phyloP scores from a whole-genome alignment of 2,329 filamentous ascomycete genomes.

The Exophiala alcalophila region DNA sequence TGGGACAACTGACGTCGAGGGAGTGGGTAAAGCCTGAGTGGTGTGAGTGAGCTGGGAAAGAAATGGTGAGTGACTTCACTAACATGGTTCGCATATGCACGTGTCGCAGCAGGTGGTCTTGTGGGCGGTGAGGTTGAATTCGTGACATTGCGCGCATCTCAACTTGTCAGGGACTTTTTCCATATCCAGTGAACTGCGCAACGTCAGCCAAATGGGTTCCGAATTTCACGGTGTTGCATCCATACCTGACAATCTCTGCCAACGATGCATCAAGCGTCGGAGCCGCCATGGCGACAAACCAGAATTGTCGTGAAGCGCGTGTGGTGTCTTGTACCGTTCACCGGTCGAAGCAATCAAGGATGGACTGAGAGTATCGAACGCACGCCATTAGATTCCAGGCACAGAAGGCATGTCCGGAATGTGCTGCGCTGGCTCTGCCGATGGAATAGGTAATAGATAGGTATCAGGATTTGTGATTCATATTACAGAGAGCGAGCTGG shows the following conservation, averaged over 20 bases:
- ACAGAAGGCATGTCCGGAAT: too few species aligned
- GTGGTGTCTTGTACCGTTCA: too few species aligned
- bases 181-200: constrained; percentile 65
- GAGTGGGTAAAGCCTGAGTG: constrained; percentile 39
- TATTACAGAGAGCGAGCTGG: too few species aligned
- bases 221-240: background rate
- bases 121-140: constrained; percentile 84
- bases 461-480: too few species aligned
- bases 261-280: constrained; percentile 20
- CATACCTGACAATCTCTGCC: constrained; percentile 32
- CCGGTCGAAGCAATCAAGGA: too few species aligned
- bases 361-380: too few species aligned
- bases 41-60: constrained; percentile 5
- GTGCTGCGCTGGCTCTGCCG: too few species aligned
- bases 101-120: constrained; percentile 94
- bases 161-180: constrained; percentile 95
- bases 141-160: constrained; percentile 89
- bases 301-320: constrained; percentile 7
- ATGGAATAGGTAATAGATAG: too few species aligned
- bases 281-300: constrained; percentile 17
- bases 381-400: constrained; percentile 20
- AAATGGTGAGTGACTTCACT: constrained; percentile 33
- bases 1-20: constrained; percentile 76
- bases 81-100: constrained; percentile 87
- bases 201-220: constrained; percentile 4